Evolutionary conservation across 768 basidiomycete genomes (phyloP), one percentile per base, ranked within the genome.

Genomic region (Chalciporus sphaerocephalus): DNA sequence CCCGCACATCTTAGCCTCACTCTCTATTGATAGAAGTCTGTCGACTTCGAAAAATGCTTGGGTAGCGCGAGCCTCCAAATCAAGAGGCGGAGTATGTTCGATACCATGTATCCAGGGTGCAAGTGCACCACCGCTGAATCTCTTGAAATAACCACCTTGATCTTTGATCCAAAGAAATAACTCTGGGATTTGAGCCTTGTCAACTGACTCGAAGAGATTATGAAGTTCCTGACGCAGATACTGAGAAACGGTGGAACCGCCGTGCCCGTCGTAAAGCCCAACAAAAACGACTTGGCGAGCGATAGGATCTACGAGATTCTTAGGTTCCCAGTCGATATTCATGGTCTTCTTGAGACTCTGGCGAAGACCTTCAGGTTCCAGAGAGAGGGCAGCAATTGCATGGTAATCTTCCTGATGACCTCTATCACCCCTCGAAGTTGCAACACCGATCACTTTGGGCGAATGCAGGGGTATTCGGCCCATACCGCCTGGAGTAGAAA

Each of bases 251-350:
- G 85, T 85, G n/a, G 85, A 85, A 8, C 93, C 93, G 6, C 93
- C 93, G 58, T 96, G 93, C 7, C 93, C 93, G 47, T 96, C 93
- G 62, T 92, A 96, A 46, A 96, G 84, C 23, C 92, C 93, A 28
- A 92, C 80, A 55, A 89, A 92, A 5, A 91, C 75, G 6, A 83
- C 87, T 64, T 96, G 91, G 22, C 79, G 69, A 1, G 87, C 75
- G 17, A 90, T 69, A 6, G 74, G 68, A 25, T 81, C 72, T 2
- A 72, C 74, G 8, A 79, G 69, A 21, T 54, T 56, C 21, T 72
- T 62, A 1, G 87, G 82, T 51, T 87, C 75, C 93, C 93, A 95
- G 42, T 86, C 78, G 44, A 85, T 63, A 30, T 72, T 74, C 47
- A 81, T 74, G 21, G 68, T 65, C 51, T 80, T 81, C 58, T 84